These are phyloP conservation scores for Lodderomyces margitis DNA, from an alignment of 1,139 yeast genomes.

Conservation along the genomic window DNA sequence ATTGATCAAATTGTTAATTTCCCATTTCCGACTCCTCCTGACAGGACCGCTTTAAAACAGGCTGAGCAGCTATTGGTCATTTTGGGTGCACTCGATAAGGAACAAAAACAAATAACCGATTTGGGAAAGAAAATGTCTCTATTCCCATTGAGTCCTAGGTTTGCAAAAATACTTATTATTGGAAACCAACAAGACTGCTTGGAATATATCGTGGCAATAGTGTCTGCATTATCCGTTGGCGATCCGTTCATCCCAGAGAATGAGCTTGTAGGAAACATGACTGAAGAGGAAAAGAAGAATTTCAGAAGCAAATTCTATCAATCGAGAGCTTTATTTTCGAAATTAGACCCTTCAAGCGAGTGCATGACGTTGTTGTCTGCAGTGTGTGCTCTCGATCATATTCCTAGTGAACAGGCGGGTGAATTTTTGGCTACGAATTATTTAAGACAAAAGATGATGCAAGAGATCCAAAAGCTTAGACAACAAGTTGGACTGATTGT, in stretches of 20 bases:
- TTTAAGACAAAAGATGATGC: conserved; percentile 70
- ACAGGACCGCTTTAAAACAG: conserved; percentile 51
- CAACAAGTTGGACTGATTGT: conserved; percentile 77
- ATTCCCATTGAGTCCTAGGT: conserved; percentile 93
- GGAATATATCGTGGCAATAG: conserved; percentile 85
- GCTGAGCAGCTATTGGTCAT: conserved; percentile 70
- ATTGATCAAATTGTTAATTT: conserved; percentile 86
- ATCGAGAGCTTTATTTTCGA: conserved; percentile 59
- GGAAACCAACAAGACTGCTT: conserved; percentile 87
- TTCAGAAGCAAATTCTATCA: conserved; percentile 51
- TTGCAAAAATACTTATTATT: conserved; percentile 82
- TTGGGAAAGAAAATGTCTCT: conserved; percentile 83
- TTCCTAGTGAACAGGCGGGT: conserved; percentile 44
- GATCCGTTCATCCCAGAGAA: conserved; percentile 80
- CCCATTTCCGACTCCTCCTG: conserved; percentile 97
- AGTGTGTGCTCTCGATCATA: conserved; percentile 85
- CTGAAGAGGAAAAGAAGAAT: conserved; percentile 30
- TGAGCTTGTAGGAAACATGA: conserved; percentile 43
- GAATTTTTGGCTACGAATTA: conserved; percentile 59
- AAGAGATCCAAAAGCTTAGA: conserved; percentile 79
- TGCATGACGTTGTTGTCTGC: conserved; percentile 75
- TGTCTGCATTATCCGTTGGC: conserved; percentile 90
- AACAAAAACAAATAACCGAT: conserved; percentile 55
- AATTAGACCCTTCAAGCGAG: conserved; percentile 72
- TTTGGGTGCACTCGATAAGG: conserved; percentile 73